Base-by-base conservation (phyloP, 139 green algal species). In the Auxenochlorella protothecoides region DNA sequence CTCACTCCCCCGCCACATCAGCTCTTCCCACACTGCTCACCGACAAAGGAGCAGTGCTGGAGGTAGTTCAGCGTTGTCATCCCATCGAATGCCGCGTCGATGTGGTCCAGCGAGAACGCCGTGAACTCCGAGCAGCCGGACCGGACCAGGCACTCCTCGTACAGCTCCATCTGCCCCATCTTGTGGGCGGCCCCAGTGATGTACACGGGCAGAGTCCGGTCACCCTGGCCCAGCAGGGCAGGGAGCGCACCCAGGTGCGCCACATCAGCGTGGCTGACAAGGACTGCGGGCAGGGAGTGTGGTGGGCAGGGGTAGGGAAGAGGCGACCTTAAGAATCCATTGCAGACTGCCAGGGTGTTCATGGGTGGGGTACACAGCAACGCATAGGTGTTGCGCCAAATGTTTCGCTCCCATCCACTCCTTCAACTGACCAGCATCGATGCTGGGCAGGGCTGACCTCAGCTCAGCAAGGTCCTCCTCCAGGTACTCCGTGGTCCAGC, bases 131-230 rank as follows among this genome's bases (percentile, higher is more conserved):
- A 76, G 11, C 55, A n/a, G 7, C 12, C 12, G 10, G 59, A 86
- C 88, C 66, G 75, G 6, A 74, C 70, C 12, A 89, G 70, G 70
- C 76, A 88, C 3, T 80, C 70, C 65, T 97, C 92, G 51, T 92
- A 93, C 80, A 94, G 79, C 70, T 87, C 85, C 86, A 98, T 88
- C 66, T 89, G 81, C 0, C 90, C 93, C 87, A 98, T 92, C 63
- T 86, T 88, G 27, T 87, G 81, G 8, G 92, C 77, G 4, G 93
- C 88, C 9, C 85, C 65, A 10, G 93, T 97, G 64, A 73, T 81
- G 70, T 91, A 96, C 3, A 98, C 71, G 5, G 85, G 87, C 2
- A 76, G 85, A 2, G 44, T 3, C 15, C 69, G 66, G 59, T 63
- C 63, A 11, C 53, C 44, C n/a, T 66, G 70, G 6, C 76, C 79